Base-by-base conservation (phyloP, 2,329 filamentous ascomycete species). In the Fonsecaea pugnacius region DNA sequence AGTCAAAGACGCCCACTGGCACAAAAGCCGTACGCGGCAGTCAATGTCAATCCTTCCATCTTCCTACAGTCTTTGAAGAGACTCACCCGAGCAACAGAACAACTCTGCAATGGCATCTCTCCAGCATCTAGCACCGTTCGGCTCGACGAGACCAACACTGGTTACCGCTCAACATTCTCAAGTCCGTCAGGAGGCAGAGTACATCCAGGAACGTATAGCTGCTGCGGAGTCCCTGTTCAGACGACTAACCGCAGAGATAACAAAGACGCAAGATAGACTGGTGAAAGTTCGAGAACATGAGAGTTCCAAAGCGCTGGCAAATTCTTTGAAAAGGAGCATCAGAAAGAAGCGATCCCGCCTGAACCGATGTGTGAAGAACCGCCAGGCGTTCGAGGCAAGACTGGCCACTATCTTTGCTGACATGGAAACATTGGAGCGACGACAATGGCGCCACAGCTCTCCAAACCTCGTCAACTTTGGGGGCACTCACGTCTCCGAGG, bases 181-280 rank as follows among this genome's bases (percentile, higher is more conserved):
- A 35, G 52, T 69, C 12, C 67, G 65, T 30, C 68, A 70, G 35
- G 65, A 69, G 27, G 57, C 55, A 56, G 53, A 58, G 4, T 70
- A 70, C 53, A 35, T 70, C 6, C 59, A 50, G 6, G 38, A 48
- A 32, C 52, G 58, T 6, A 48, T 70, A 10, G 51, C 27, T 12
- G 58, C 43, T 2, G 62, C 69, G 35, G 56, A 68, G 54, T 40
- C 32, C 9, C 55, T 58, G 35, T 55, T 58, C 35, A 61, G 24
- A 58, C 48, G 43, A 35, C 9, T 67, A 30, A 50, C 27, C 3
- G n/a, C 12, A 18, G 43, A 48, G n/a, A 50, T 64, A 18, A 18
- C 50, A 8, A 66, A 35, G 35, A 27, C 33, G 16, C 38, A 64
- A 46, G 33, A 32, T 12, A 55, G 46, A n/a, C 46, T 69, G 10